A percentile compares a stretch with the other conserved stretches of the same genome.
phyloP scores from a whole-genome alignment of 116 monocot species.

The Papilionanthe hybrid region DNA sequence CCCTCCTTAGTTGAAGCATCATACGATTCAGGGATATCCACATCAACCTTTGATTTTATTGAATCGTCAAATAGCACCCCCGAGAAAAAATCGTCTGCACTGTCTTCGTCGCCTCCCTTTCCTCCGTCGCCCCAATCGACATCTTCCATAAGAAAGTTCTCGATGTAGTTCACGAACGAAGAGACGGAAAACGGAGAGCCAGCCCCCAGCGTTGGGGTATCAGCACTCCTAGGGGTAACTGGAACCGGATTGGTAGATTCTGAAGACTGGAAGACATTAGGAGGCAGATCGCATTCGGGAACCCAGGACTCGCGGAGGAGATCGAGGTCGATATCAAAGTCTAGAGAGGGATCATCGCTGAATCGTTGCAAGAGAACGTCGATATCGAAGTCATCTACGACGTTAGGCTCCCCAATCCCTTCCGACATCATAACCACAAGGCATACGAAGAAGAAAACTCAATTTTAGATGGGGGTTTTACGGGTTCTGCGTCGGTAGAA shows the following conservation, averaged over 20 bases:
- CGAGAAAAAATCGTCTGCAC: constrained; percentile 31
- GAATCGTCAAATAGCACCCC: constrained; percentile 21
- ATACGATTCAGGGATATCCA: constrained; percentile 11
- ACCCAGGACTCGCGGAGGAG: not conserved
- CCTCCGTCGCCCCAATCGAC: constrained; percentile 11
- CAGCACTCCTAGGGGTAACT: not conserved
- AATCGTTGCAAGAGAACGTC: constrained; percentile 10
- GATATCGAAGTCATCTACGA: constrained; percentile 16
- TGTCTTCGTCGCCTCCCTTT: not conserved
- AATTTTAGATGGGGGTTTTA: not conserved
- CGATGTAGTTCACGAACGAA: constrained; percentile 28
- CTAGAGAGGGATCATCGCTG: constrained; percentile 5
- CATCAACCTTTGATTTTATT: constrained; percentile 15
- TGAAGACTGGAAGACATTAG: not conserved
- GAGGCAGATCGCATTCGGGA: not conserved
- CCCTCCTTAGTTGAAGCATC: constrained; percentile 10
- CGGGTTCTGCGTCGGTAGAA: not conserved
- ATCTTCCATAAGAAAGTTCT: constrained; percentile 53
- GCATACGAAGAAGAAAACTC: not conserved
- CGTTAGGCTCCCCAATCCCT: not conserved
- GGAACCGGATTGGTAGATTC: not conserved
- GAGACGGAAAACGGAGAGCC: constrained; percentile 9
- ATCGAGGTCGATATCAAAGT: constrained; percentile 13
- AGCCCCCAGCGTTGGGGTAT: constrained; percentile 6
- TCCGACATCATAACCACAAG: not conserved